These are phyloP conservation scores for Sclerotinia borealis DNA, from an alignment of 2,329 filamentous ascomycete genomes.

Conservation along the genomic window DNA sequence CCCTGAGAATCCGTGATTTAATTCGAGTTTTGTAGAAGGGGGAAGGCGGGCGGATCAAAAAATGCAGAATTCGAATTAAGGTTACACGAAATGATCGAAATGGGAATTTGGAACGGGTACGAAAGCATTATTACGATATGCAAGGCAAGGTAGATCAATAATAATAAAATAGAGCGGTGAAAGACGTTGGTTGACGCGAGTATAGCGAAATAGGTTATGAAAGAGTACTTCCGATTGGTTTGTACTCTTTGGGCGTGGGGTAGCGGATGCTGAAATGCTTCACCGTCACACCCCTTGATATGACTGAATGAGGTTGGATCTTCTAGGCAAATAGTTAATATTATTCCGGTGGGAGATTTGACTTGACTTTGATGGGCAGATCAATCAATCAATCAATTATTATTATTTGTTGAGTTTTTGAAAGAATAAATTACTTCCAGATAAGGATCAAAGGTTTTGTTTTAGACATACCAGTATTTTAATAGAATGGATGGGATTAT, in stretches of 20 bases:
- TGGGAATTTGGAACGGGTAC: background rate
- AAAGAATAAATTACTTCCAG: no score
- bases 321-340: background rate
- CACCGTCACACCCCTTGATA: background rate
- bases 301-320: background rate
- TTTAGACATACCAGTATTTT: no score
- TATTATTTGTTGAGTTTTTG: background rate
- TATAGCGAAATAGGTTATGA: background rate
- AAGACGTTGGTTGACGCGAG: conserved; percentile 1
- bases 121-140: conserved; percentile 1
- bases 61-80: background rate
- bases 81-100: background rate
- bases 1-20: background rate
- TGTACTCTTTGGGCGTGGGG: background rate
- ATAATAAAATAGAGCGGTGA: background rate
- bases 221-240: background rate
- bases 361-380: no score
- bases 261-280: background rate
- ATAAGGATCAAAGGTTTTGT: no score
- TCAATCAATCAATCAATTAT: background rate
- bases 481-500: background rate
- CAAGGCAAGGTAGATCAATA: conserved; percentile 6
- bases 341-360: background rate
- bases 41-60: background rate
- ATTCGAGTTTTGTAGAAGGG: no score